These are phyloP conservation scores for Penicillium silybi DNA, from an alignment of 495 filamentous ascomycete species.

Conservation along the genomic window DNA sequence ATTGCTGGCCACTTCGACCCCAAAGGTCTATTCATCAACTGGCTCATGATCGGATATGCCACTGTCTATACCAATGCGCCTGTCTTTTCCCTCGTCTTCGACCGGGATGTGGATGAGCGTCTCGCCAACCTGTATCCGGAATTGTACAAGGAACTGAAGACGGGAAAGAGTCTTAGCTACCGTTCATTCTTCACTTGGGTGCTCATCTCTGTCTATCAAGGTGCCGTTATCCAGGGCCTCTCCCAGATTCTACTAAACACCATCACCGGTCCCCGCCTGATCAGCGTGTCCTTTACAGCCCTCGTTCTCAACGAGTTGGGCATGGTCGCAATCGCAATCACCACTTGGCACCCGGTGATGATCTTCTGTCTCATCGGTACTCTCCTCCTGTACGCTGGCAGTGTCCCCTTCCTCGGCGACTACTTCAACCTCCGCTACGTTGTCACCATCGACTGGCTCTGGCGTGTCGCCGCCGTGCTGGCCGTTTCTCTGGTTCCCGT, in stretches of 20 bases:
- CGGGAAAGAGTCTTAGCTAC: constrained; percentile 79
- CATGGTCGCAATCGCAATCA: constrained; percentile 95
- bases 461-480: constrained; percentile 77
- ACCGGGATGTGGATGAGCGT: constrained; percentile 89
- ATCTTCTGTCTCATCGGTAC: constrained; percentile 79
- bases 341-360: constrained; percentile 97
- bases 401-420: constrained; percentile 77
- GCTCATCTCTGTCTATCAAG: constrained; percentile 92
- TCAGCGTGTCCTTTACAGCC: constrained; percentile 86
- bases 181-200: constrained; percentile 97
- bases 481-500: constrained; percentile 82
- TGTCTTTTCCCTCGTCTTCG: constrained; percentile 93
- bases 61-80: constrained; percentile 94
- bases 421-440: constrained; percentile 90
- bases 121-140: constrained; percentile 95
- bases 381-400: constrained; percentile 69
- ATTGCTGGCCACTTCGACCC: constrained; percentile 89
- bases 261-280: constrained; percentile 65
- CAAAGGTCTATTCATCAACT: constrained; percentile 91
- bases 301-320: constrained; percentile 91
- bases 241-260: constrained; percentile 81
- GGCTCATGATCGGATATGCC: constrained; percentile 96
- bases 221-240: constrained; percentile 86
- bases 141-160: constrained; percentile 91
- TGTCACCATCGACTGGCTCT: constrained; percentile 74